Conservation (phyloP, 345 rosid genomes). For the Populus euphratica region DNA sequence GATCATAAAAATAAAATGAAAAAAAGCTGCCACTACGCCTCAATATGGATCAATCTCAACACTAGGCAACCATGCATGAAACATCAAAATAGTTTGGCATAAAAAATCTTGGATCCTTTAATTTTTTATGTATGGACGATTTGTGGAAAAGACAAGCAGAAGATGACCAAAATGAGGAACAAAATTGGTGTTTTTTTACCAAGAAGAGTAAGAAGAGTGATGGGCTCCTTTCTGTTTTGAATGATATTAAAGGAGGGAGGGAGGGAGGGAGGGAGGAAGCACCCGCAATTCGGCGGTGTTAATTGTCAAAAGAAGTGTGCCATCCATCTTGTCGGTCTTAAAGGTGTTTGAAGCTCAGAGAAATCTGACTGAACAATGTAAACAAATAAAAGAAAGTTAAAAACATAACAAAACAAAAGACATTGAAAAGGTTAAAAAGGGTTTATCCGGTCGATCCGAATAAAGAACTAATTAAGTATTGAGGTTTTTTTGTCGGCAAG, state of each 20-base stretch:
- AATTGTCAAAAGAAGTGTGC: constrained; percentile 2
- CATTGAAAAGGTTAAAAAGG: background rate
- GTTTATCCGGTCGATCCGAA: background rate
- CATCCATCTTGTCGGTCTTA: constrained; percentile 17
- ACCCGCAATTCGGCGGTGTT: background rate
- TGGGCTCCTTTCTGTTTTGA: constrained; percentile 11
- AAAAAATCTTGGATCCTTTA: background rate
- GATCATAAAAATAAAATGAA: too few species aligned
- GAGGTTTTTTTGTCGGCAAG: background rate
- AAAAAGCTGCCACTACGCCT: background rate
- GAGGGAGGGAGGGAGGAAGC: background rate
- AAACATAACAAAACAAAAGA: background rate
- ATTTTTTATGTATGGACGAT: too few species aligned
- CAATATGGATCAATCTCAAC: background rate
- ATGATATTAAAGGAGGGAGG: background rate
- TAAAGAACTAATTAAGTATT: background rate
- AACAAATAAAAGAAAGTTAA: background rate
- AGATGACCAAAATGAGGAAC: constrained; percentile 9
- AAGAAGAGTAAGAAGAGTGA: background rate
- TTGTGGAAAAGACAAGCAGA: background rate
- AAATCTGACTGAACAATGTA: constrained; percentile 7
- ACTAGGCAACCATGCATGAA: constrained; percentile 2
- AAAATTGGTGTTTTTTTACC: constrained; percentile 3
- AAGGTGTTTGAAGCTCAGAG: constrained; percentile 27
- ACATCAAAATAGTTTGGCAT: background rate